Evolutionary conservation across 2,329 filamentous ascomycete genomes (phyloP), one percentile per base, ranked within the genome.

Genomic region (Stagonosporopsis rhizophila): DNA sequence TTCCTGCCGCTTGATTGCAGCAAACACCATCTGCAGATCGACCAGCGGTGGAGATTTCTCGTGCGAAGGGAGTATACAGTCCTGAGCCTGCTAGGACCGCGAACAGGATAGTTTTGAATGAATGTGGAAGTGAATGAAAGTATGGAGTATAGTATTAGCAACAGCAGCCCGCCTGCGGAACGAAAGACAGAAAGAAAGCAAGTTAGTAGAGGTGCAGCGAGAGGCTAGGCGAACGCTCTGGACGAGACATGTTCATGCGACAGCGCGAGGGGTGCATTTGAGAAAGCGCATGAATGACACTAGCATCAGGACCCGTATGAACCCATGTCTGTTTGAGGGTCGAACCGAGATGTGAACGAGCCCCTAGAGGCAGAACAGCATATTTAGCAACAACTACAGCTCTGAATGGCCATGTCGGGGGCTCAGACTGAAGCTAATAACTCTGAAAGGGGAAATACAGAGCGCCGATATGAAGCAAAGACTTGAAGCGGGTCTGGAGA

Each of bases 91-190:
- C 61, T 65, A 71, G 71, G 71, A 74, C 72, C 61, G 67, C 65
- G 69, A 62, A 61, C 61, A 62, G 59, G 62, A 62, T 54, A 58
- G 61, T 60, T 58, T 53, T 54, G 64, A 61, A 61, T 51, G 61
- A 67, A 69, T 42, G 61, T 54, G 52, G 57, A 47, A 46, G 58
- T 54, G 55, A 71, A 71, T 30, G 68, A 74, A 66, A 66, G 67
- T 65, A 66, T 61, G 62, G 64, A 67, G 60, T 60, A 73, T 44
- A 45, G 27, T 38, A 54, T 71, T 74, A 74, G 66, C 61, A 73
- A 71, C 46, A 65, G 65, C 69, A 74, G 72, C 62, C 72, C 65
- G 70, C 71, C 71, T 74, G 73, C 73, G 62, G 68, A 73, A 71
- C 66, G 65, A 74, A 69, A 58, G 68, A 68, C 65, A 73, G 61